A percentile compares a stretch with the other conserved stretches of the same genome.
These are phyloP conservation scores for Alternaria infectoria DNA, from an alignment of 2,329 filamentous ascomycete genomes.

Conservation along the genomic window DNA sequence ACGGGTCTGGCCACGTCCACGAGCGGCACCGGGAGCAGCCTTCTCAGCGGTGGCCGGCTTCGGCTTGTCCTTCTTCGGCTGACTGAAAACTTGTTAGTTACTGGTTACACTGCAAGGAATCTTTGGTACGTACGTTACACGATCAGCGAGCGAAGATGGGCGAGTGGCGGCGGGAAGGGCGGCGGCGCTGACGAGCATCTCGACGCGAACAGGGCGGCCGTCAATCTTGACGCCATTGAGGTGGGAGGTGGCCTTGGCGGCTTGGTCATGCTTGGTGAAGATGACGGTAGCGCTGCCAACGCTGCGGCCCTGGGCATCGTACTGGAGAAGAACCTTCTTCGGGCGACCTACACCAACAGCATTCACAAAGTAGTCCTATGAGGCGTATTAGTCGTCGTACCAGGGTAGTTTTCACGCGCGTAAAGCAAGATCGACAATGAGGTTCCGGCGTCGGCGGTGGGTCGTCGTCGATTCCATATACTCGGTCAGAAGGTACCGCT, in stretches of 20 bases:
- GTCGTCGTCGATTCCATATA: constrained; percentile 32
- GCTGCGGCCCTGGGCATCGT: constrained; percentile 90
- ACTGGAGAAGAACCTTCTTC: constrained; percentile 89
- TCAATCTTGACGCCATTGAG: constrained; percentile 92
- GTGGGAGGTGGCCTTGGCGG: constrained; percentile 80
- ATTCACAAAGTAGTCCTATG: constrained; percentile 94
- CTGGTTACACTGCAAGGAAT: background rate
- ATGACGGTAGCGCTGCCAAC: constrained; percentile 90
- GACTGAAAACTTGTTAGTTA: constrained; percentile 50
- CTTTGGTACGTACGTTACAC: constrained; percentile 69
- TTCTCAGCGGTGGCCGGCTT: constrained; percentile 83
- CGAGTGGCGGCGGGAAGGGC: constrained; percentile 72
- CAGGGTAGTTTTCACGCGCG: constrained; percentile 38
- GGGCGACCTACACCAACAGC: constrained; percentile 88
- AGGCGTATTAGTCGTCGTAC: constrained; percentile 68
- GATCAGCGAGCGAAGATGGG: constrained; percentile 77
- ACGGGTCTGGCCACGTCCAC: constrained; percentile 50
- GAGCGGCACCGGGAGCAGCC: constrained; percentile 57
- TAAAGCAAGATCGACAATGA: constrained; percentile 33
- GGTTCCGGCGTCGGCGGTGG: constrained; percentile 26
- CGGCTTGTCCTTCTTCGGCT: constrained; percentile 64
- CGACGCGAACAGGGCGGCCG: constrained; percentile 90
- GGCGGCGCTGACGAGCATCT: constrained; percentile 83
- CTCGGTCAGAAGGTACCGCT: constrained; percentile 29
- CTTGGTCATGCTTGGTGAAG: constrained; percentile 77